These are phyloP conservation scores for Phytopythium boreale DNA, from an alignment of 352 stramenopile genomes.

Conservation along the genomic window DNA sequence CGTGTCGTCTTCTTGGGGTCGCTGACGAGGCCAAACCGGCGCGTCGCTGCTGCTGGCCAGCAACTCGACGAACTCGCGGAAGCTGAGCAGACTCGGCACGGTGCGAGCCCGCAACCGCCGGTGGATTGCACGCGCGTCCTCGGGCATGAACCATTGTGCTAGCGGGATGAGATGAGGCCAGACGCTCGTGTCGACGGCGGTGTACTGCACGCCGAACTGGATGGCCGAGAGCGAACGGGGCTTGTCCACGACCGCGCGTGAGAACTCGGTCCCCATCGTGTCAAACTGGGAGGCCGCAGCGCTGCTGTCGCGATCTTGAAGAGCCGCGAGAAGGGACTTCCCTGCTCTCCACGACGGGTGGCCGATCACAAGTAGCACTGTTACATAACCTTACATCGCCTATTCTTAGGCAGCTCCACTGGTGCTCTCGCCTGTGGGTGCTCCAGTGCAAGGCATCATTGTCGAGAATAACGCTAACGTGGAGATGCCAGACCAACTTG, in stretches of 20 bases:
- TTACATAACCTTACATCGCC: no score
- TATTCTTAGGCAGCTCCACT: background rate
- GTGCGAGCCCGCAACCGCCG: constrained; percentile 26
- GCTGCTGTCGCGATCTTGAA: constrained; percentile 10
- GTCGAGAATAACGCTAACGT: background rate
- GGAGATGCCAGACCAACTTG: constrained; percentile 5
- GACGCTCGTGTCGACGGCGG: constrained; percentile 39
- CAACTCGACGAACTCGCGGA: constrained; percentile 50
- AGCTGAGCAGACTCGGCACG: constrained; percentile 28
- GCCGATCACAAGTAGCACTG: no score
- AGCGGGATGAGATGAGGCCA: constrained; percentile 61
- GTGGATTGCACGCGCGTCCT: constrained; percentile 40
- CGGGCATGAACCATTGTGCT: constrained; percentile 60
- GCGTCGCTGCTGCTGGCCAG: constrained; percentile 16
- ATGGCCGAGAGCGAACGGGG: constrained; percentile 16
- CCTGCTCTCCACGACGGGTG: background rate
- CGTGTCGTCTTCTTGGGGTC: background rate
- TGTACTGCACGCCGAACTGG: constrained; percentile 51
- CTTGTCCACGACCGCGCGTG: constrained; percentile 7
- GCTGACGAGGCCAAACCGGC: background rate
- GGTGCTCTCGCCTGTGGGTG: background rate
- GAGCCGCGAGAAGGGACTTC: constrained; percentile 6
- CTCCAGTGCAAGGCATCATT: background rate
- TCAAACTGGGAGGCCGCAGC: background rate
- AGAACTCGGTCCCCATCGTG: constrained; percentile 42